These are phyloP conservation scores for Eremochloa ophiuroides DNA, from an alignment of 176 grass and related monocot species.

Conservation along the genomic window DNA sequence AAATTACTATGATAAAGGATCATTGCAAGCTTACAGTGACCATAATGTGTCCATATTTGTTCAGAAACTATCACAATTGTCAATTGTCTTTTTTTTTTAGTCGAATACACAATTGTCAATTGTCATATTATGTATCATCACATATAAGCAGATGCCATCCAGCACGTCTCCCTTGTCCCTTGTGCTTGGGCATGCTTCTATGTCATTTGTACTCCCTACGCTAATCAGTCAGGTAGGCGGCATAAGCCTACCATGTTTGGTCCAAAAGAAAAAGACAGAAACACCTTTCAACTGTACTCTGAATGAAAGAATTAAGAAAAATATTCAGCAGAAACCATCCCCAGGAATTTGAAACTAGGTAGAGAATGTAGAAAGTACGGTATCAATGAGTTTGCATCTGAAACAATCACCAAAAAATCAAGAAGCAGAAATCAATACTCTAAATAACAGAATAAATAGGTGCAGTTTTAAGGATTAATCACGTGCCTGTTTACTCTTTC, in stretches of 20 bases:
- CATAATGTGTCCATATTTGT: background rate
- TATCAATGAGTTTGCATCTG: background rate
- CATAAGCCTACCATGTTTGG: background rate
- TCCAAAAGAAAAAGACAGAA: background rate
- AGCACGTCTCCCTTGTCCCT: no score
- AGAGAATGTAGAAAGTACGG: background rate
- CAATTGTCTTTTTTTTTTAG: no score
- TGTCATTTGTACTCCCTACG: background rate
- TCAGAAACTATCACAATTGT: background rate
- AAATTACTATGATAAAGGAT: background rate
- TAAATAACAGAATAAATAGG: background rate
- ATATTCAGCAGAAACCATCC: background rate
- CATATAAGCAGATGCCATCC: background rate
- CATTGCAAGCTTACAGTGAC: background rate
- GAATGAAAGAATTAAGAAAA: background rate
- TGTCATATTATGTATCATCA: no score
- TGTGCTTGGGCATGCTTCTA: no score
- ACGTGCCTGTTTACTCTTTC: background rate
- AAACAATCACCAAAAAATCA: background rate
- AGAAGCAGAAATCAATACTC: background rate
- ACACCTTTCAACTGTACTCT: background rate
- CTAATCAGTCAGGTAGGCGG: background rate
- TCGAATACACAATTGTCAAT: background rate
- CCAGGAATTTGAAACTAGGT: background rate
- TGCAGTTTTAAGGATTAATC: background rate